phyloP scores from a whole-genome alignment of 2,329 filamentous ascomycete species.

The Colletotrichum sp. region DNA sequence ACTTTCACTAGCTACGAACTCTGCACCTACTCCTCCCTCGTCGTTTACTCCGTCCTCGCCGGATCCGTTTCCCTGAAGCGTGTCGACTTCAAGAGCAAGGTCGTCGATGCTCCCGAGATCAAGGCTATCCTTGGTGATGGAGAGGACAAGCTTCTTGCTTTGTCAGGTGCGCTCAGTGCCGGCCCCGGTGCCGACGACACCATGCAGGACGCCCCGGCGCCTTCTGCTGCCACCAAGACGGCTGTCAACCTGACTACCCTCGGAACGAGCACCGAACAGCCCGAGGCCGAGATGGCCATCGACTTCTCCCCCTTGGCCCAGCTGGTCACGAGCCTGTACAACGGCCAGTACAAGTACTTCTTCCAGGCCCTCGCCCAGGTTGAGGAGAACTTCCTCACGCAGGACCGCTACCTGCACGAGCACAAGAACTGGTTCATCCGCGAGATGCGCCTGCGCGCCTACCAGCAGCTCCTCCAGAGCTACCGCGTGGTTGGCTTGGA shows the following conservation, averaged over 20 bases:
- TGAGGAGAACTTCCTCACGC: constrained; percentile 91
- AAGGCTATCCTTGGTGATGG: constrained; percentile 93
- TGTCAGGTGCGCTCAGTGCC: constrained; percentile 81
- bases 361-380: constrained; percentile 89
- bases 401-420: constrained; percentile 94
- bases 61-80: constrained; percentile 94
- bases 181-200: constrained; percentile 83
- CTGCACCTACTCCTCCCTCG: constrained; percentile 93
- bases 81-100: constrained; percentile 98
- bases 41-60: constrained; percentile 94
- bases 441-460: constrained; percentile 95
- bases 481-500: constrained; percentile 96
- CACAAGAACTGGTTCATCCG: constrained; percentile 97
- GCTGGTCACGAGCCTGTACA: constrained; percentile 90
- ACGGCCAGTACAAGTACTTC: constrained; percentile 91
- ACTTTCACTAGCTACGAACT: constrained; percentile 99
- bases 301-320: constrained; percentile 90
- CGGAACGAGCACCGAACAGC: constrained; percentile 70
- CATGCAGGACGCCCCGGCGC: constrained; percentile 63
- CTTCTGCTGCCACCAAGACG: constrained; percentile 54
- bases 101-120: constrained; percentile 97
- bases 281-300: constrained; percentile 80
- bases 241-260: constrained; percentile 90
- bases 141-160: constrained; percentile 84
- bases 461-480: constrained; percentile 96